Percentiles rank a stretch among this genome's conserved stretches.
Evolutionary conservation across 2,329 filamentous ascomycete genomes (phyloP).

Genomic region (Nigrospora oryzae): DNA sequence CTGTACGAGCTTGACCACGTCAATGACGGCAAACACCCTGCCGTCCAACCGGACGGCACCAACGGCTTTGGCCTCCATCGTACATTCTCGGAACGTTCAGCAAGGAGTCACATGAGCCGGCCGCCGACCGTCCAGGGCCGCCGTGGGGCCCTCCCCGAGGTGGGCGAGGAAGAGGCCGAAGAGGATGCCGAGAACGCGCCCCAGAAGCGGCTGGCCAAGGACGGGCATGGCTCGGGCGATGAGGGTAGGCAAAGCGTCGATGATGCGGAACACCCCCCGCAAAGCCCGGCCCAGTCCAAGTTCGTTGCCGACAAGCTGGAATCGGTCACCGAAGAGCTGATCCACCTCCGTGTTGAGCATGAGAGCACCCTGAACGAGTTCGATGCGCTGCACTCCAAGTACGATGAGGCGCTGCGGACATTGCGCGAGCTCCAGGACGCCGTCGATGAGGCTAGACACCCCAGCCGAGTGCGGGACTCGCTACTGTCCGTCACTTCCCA

Average conservation of each 20-base stretch:
- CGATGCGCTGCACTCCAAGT: conserved; percentile 76
- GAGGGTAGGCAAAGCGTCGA: conserved; percentile 2
- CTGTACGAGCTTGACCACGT: conserved; percentile 83
- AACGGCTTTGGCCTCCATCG: conserved; percentile 36
- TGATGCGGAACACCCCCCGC: conserved; percentile 35
- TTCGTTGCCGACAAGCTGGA: conserved; percentile 92
- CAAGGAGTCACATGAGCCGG: conserved; percentile 45
- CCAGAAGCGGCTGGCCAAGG: conserved; percentile 2
- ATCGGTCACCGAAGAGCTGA: conserved; percentile 80
- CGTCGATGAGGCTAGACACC: conserved; percentile 69
- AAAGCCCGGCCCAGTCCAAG: conserved; percentile 71
- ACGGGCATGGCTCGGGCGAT: neutral
- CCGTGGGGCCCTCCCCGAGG: conserved; percentile 47
- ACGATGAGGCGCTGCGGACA: conserved; percentile 77
- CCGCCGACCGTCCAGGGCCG: conserved; percentile 34
- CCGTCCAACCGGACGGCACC: conserved; percentile 20
- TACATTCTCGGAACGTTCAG: conserved; percentile 40
- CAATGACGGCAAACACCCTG: conserved; percentile 44
- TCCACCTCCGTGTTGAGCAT: conserved; percentile 85
- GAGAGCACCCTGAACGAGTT: conserved; percentile 76
- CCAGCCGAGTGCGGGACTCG: conserved; percentile 44
- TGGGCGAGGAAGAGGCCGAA: conserved; percentile 31
- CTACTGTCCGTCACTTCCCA: conserved; percentile 44
- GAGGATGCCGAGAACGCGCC: conserved; percentile 16
- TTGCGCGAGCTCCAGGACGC: conserved; percentile 80